Base-by-base conservation (phyloP, 1,284 basidiomycete genomes). In the Entoloma clypeatum region DNA sequence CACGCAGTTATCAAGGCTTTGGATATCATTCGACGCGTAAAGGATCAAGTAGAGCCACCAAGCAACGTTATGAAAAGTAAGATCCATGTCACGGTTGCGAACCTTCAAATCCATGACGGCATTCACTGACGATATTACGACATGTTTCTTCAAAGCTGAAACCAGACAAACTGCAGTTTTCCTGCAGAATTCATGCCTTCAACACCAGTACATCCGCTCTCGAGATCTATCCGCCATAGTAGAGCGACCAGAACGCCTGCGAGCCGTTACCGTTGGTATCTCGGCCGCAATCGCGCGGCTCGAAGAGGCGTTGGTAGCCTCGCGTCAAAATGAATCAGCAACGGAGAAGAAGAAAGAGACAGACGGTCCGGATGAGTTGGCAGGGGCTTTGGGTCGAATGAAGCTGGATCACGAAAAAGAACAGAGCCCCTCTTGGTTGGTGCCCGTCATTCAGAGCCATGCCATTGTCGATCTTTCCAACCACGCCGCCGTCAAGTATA, bases 221-320 rank as follows among this genome's bases (percentile, higher is more conserved):
- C 67, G 75, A 41, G 81, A 90, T 53, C 71, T 72, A 1, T 87
- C 84, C 0, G 69, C 72, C 40, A 82, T 94, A 44, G 79, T 92
- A 14, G 92, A 96, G 59, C 75, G 89, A n/a, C 92, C 92, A 0
- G 87, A 94, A 60, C 78, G 92, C n/a, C 65, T 96, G 10, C 75
- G 82, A 32, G 91, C 92, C 0, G 78, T 94, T 32, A 79, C 83
- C 44, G 55, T 86, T 6, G 92, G 92, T 1, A 69, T 94, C 4
- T 75, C 89, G 2, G 84, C 85, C 3, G 87, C 86, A 0, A 71
- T 87, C 18, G 75, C 90, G 9, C 75, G 83, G 26, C 64, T 93
- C 4, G 84, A 89, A 53, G 65, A 70, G 8, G 25, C 35, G 29
- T 9, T 21, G 19, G 9, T 13, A 31, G 7, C 25, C 30, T 21